A percentile compares a stretch with the other conserved stretches of the same genome.
These are phyloP conservation scores for Exophiala mesophila DNA, from an alignment of 2,329 filamentous ascomycete species.

Conservation along the genomic window DNA sequence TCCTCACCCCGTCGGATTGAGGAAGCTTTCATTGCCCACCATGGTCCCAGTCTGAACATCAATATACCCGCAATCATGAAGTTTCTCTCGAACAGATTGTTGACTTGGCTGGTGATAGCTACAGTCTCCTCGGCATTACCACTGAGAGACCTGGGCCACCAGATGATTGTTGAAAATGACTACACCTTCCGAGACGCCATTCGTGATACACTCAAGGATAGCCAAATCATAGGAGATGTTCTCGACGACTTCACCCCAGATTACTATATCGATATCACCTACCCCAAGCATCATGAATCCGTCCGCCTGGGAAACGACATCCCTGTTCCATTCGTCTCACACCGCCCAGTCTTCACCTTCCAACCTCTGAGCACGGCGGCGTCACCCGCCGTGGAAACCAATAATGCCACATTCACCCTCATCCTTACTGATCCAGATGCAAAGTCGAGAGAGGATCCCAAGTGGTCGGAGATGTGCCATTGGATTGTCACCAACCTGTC, in stretches of 20 bases:
- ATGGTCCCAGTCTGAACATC: neutral
- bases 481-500: slow-evolving; percentile 40
- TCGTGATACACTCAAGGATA: slow-evolving; percentile 25
- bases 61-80: neutral
- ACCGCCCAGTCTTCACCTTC: slow-evolving; percentile 39
- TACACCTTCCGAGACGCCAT: slow-evolving; percentile 17
- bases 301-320: slow-evolving; percentile 53
- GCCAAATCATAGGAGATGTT: slow-evolving; percentile 38
- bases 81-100: neutral
- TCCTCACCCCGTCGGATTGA: too few species aligned
- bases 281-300: slow-evolving; percentile 40
- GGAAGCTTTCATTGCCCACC: too few species aligned
- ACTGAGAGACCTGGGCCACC: slow-evolving; percentile 2
- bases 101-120: slow-evolving; percentile 3
- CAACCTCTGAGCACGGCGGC: slow-evolving; percentile 29
- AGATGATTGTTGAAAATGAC: slow-evolving; percentile 9
- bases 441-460: slow-evolving; percentile 48
- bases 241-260: slow-evolving; percentile 56
- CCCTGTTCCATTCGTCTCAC: slow-evolving; percentile 39
- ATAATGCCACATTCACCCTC: slow-evolving; percentile 40
- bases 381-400: slow-evolving; percentile 20
- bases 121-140: slow-evolving; percentile 1
- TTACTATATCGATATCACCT: slow-evolving; percentile 47
- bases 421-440: slow-evolving; percentile 56
- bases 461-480: slow-evolving; percentile 56